These are phyloP conservation scores for Achaetomium macrosporum DNA, from an alignment of 2,329 filamentous ascomycete species.

Conservation along the genomic window DNA sequence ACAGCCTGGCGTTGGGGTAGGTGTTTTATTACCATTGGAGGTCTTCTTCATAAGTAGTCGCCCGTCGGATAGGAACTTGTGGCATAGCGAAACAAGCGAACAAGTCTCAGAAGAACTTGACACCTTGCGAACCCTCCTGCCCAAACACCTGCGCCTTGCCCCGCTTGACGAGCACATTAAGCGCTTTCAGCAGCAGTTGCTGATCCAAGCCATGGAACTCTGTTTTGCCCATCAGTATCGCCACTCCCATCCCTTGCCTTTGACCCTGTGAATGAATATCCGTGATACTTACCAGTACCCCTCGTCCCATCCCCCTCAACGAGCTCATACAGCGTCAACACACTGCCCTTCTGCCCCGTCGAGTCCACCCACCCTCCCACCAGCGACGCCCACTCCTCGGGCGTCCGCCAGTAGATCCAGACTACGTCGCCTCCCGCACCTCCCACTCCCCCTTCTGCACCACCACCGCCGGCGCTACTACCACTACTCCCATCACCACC, in stretches of 20 bases:
- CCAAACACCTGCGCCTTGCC: constrained; percentile 94
- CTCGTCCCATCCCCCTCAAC: constrained; percentile 75
- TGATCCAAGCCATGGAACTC: constrained; percentile 87
- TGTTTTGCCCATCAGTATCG: constrained; percentile 26
- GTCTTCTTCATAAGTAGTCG: not conserved
- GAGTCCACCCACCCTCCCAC: constrained; percentile 78
- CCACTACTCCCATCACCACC: constrained; percentile 22
- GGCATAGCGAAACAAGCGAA: not conserved
- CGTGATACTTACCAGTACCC: constrained; percentile 51
- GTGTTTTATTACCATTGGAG: not conserved
- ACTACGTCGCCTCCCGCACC: constrained; percentile 42
- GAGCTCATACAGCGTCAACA: constrained; percentile 90
- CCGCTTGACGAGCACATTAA: constrained; percentile 77
- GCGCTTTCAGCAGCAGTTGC: constrained; percentile 70
- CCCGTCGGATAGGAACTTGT: not conserved
- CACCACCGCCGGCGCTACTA: constrained; percentile 23
- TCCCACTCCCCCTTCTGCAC: not conserved
- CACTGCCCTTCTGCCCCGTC: constrained; percentile 81
- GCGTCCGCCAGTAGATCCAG: constrained; percentile 79
- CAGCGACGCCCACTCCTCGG: constrained; percentile 82
- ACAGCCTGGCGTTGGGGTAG: constrained; percentile 9
- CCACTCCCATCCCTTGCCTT: not conserved
- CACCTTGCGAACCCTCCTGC: constrained; percentile 76
- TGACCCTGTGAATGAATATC: not conserved
- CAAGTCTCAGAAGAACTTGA: constrained; percentile 81